Evolutionary conservation across 2,329 filamentous ascomycete species (phyloP).

Genomic region (Dactylellina sp.): DNA sequence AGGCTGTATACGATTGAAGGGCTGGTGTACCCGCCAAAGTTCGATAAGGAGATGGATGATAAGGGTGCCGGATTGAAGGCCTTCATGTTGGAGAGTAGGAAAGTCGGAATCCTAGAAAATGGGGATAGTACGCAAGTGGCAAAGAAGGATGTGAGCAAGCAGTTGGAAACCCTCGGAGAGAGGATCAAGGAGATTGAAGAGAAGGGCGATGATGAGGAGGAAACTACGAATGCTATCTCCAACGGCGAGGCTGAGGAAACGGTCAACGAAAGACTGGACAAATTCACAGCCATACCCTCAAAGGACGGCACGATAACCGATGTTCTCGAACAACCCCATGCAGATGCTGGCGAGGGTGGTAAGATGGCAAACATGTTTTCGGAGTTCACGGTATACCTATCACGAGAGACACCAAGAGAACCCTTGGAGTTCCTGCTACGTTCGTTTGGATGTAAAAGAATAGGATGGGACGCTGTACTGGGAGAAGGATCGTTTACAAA

Average conservation of each 20-base stretch:
- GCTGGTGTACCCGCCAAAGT: constrained; percentile 94
- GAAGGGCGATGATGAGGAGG: constrained; percentile 27
- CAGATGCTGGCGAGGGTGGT: constrained; percentile 61
- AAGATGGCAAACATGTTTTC: constrained; percentile 63
- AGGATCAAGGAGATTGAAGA: constrained; percentile 59
- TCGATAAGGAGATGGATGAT: constrained; percentile 87
- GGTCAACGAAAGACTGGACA: constrained; percentile 76
- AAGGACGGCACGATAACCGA: constrained; percentile 82
- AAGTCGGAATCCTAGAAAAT: constrained; percentile 61
- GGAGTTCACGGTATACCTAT: constrained; percentile 85
- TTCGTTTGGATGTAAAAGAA: constrained; percentile 92
- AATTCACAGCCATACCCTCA: constrained; percentile 76
- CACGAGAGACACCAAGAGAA: constrained; percentile 89
- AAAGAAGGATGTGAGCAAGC: constrained; percentile 59
- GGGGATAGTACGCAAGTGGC: constrained; percentile 10
- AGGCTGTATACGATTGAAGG: constrained; percentile 90
- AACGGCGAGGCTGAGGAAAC: constrained; percentile 54
- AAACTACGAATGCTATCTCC: constrained; percentile 19
- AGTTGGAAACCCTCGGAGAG: constrained; percentile 58
- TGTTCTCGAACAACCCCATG: constrained; percentile 80
- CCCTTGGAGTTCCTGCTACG: constrained; percentile 92
- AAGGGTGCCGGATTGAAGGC: constrained; percentile 88
- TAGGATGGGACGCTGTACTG: constrained; percentile 92
- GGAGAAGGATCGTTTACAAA: constrained; percentile 93
- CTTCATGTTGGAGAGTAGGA: constrained; percentile 86